Base-by-base conservation (phyloP, 805 yeast species). In the Maudiozyma turicensis region DNA sequence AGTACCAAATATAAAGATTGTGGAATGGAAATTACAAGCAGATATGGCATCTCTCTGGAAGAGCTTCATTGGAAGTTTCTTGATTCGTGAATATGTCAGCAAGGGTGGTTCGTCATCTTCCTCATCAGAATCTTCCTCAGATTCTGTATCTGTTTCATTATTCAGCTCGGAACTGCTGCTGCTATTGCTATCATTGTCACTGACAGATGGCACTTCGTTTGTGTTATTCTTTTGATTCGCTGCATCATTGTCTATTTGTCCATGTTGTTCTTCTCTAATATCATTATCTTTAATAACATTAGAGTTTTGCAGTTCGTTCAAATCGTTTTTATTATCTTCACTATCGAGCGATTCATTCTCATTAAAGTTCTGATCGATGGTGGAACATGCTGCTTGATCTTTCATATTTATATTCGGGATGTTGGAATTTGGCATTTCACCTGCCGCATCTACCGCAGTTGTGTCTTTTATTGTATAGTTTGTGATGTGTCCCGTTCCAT, bases 21-120 rank as follows among this genome's bases (percentile, higher is more conserved):
- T 64, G 3, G 82, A 84, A 48, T 76, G 74, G 49, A 85, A 77
- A 14, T 72, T 67, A 52, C 84, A 78, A 0, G 88, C 69, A 2
- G 97, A 86, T 0, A 93, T 76, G 0, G 95, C 84, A 60, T 93
- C 97, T 44, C 78, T 75, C 39, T 67, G 69, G 65, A 87, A 86
- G 58, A 90, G 81, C 13, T 80, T 74, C 1, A 79, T 64, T 0
- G 96, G 95, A 1, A 90, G 71, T 43, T 76, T 73, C 40, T 74
- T 71, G 14, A 89, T 66, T 45, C 98, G 72, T 7, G 86, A 71
- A 59, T 91, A 93, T 54, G 84, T 84, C 42, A 93, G 66, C 37
- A 73, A 65, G 0, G 96, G 96, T 0, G 89, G 90, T 1, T 70
- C 76, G 2, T 63, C 73, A 0, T 68, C 73, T 1, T 63, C 71